A percentile compares a stretch with the other conserved stretches of the same genome.
phyloP scores from a whole-genome alignment of 345 rosid genomes.

The Carallia pectinifolia region DNA sequence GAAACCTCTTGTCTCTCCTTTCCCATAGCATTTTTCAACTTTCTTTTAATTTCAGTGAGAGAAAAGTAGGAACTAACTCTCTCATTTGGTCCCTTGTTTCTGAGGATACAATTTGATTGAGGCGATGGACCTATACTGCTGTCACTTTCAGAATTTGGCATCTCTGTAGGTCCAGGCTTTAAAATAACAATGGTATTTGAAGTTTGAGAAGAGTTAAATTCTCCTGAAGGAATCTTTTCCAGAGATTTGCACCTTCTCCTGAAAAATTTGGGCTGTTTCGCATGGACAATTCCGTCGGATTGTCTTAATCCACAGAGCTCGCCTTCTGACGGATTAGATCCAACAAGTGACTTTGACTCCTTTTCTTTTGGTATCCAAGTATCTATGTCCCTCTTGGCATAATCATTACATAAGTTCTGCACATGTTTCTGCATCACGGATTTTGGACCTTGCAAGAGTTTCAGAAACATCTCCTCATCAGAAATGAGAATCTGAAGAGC shows the following conservation, averaged over 20 bases:
- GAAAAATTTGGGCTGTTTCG: conserved; percentile 61
- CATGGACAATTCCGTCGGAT: conserved; percentile 37
- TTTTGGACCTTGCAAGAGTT: conserved; percentile 76
- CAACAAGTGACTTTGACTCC: conserved; percentile 37
- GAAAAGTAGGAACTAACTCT: conserved; percentile 58
- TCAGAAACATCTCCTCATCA: conserved; percentile 73
- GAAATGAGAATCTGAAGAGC: conserved; percentile 75
- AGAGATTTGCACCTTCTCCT: conserved; percentile 55
- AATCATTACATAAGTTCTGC: conserved; percentile 46
- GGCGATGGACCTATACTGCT: conserved; percentile 38
- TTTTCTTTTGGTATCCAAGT: conserved; percentile 17
- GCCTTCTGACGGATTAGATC: conserved; percentile 36
- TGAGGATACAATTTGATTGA: conserved; percentile 31
- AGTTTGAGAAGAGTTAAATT: conserved; percentile 39
- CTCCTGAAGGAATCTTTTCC: conserved; percentile 38
- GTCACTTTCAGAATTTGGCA: conserved; percentile 42
- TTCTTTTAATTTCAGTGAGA: conserved; percentile 77
- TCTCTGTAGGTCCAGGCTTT: conserved; percentile 58
- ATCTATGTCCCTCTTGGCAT: conserved; percentile 19
- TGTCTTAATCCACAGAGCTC: conserved; percentile 27
- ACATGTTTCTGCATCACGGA: conserved; percentile 49
- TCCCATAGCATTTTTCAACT: conserved; percentile 75
- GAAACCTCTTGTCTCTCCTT: conserved; percentile 52
- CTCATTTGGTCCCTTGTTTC: conserved; percentile 44
- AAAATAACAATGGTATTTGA: conserved; percentile 70